These are phyloP conservation scores for Pseudogymnoascus sp. DNA, from an alignment of 2,329 filamentous ascomycete species.

Conservation along the genomic window DNA sequence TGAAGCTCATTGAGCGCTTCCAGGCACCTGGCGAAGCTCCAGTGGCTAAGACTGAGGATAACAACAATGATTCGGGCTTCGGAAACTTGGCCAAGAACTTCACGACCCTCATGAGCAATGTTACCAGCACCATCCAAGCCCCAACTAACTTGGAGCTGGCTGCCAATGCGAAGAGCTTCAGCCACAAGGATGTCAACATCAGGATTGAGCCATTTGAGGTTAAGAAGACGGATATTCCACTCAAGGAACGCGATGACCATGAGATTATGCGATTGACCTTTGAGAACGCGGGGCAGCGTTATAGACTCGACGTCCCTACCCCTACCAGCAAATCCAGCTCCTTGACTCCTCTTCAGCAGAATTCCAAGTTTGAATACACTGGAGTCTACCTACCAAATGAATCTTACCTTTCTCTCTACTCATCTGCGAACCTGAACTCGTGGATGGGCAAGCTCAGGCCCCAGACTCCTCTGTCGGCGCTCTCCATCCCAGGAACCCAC, in stretches of 20 bases:
- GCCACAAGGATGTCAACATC: conserved; percentile 55
- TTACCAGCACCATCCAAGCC: conserved; percentile 28
- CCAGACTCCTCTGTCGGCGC: conserved; percentile 64
- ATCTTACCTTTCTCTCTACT: conserved; percentile 58
- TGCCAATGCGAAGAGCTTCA: conserved; percentile 53
- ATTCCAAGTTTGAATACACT: conserved; percentile 51
- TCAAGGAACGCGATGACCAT: conserved; percentile 47
- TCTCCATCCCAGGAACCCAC: conserved; percentile 92
- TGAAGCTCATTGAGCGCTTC: conserved; percentile 69
- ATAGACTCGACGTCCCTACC: conserved; percentile 67
- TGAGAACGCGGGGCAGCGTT: conserved; percentile 54
- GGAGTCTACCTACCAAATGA: conserved; percentile 55
- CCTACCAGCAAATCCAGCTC: conserved; percentile 51
- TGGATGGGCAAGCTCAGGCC: conserved; percentile 80
- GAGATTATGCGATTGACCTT: conserved; percentile 72
- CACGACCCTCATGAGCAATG: conserved; percentile 37
- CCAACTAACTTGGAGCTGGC: conserved; percentile 24
- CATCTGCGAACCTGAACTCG: conserved; percentile 57
- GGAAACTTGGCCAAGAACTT: conserved; percentile 40
- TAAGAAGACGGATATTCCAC: conserved; percentile 53
- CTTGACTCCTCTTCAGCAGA: conserved; percentile 49
- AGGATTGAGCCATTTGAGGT: conserved; percentile 62
- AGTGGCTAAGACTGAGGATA: conserved; percentile 27
- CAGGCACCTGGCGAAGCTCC: conserved; percentile 42
- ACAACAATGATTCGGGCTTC: conserved; percentile 21